Evolutionary conservation across 1,284 basidiomycete genomes (phyloP).

Genomic region (Melampsora americana): DNA sequence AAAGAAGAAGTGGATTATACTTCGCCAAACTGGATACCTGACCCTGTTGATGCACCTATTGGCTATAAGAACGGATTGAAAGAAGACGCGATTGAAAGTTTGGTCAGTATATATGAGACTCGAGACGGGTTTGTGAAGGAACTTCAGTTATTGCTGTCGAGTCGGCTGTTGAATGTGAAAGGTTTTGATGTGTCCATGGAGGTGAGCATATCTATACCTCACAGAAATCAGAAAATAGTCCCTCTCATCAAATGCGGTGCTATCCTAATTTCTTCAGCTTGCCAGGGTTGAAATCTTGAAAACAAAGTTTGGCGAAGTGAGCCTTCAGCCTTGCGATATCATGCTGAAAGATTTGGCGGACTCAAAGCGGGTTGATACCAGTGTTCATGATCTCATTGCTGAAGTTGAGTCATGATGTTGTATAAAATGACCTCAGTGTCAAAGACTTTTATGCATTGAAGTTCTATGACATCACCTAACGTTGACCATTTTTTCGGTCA

Average conservation of each 20-base stretch:
- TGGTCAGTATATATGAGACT: constrained; percentile 92
- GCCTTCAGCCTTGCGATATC: constrained; percentile 87
- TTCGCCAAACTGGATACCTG: constrained; percentile 87
- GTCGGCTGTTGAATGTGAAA: constrained; percentile 70
- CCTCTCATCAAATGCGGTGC: too few species aligned
- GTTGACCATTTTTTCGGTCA: background rate
- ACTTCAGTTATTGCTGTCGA: constrained; percentile 79
- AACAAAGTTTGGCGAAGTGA: constrained; percentile 83
- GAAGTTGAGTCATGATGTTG: constrained; percentile 58
- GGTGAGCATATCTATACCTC: constrained; percentile 57
- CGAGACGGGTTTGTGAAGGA: constrained; percentile 91
- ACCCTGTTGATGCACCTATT: constrained; percentile 87
- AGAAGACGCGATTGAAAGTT: constrained; percentile 84
- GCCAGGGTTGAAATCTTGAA: constrained; percentile 88
- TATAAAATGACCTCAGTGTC: background rate
- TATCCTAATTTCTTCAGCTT: constrained; percentile 59
- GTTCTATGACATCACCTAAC: too few species aligned
- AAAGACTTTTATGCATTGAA: too few species aligned
- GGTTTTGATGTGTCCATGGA: constrained; percentile 79
- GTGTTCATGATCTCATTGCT: constrained; percentile 68
- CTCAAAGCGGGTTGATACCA: constrained; percentile 77
- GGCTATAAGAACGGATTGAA: constrained; percentile 61
- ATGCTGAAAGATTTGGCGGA: constrained; percentile 95
- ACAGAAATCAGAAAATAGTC: background rate
- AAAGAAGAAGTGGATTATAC: constrained; percentile 74